Evolutionary conservation across 2,329 filamentous ascomycete genomes (phyloP).

Genomic region (Chaetomium globosum): DNA sequence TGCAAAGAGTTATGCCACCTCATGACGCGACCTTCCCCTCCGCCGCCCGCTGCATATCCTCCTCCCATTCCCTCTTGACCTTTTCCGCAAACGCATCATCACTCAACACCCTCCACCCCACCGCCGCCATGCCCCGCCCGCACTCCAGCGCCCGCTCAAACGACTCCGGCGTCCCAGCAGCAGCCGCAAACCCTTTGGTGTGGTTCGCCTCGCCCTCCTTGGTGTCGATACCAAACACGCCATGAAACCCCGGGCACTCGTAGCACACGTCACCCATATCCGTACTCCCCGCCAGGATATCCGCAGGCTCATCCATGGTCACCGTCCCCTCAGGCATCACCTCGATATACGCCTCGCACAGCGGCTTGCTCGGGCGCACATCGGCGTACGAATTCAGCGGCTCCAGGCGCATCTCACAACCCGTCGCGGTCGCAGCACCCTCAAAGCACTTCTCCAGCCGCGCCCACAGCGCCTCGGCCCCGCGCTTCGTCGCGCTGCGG

Average conservation of each 20-base stretch:
- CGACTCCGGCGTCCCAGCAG: conserved; percentile 44
- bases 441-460: conserved; percentile 43
- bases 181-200: conserved; percentile 47
- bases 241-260: conserved; percentile 49
- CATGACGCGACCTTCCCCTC: conserved; percentile 30
- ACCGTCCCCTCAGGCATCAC: conserved; percentile 41
- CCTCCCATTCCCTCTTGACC: conserved; percentile 75
- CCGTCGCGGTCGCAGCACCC: conserved; percentile 44
- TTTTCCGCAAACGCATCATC: conserved; percentile 71
- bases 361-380: conserved; percentile 35
- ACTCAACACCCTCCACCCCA: conserved; percentile 55
- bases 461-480: conserved; percentile 40
- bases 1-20: not conserved
- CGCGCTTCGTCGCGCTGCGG: conserved; percentile 46
- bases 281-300: conserved; percentile 42
- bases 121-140: conserved; percentile 42
- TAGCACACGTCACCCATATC: conserved; percentile 51
- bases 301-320: conserved; percentile 37
- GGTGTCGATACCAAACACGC: conserved; percentile 46
- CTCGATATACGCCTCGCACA: conserved; percentile 39
- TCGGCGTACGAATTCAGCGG: conserved; percentile 42
- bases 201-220: conserved; percentile 46
- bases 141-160: conserved; percentile 43
- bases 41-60: conserved; percentile 42
- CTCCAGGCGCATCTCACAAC: conserved; percentile 40